Evolutionary conservation across 2,329 filamentous ascomycete species (phyloP), one percentile per base, ranked within the genome.

Genomic region (Gyromitra esculenta): DNA sequence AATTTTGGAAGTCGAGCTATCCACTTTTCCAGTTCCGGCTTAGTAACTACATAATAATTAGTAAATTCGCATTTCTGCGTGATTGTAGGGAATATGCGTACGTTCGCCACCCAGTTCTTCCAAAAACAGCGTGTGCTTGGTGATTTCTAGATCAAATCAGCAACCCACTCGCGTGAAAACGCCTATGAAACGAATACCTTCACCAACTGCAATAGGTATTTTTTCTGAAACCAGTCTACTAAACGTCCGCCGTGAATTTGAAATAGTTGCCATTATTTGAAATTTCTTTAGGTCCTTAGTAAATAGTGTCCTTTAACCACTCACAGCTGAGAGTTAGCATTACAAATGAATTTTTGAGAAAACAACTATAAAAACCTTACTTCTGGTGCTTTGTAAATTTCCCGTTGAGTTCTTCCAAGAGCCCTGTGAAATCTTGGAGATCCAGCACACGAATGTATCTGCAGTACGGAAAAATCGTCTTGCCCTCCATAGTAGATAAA

Each of bases 401-500:
- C 9, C 64, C 50, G 45, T 57, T 57, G 11, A 57, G 64, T 18
- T 68, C 64, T 6, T 68, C 64, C 39, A 68, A 57, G 57, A 57
- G 64, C n/a, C 11, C 48, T 1, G 37, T 68, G 45, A 59, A 56
- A 45, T 68, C 64, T 37, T 59, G 64, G n/a, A 68, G 50, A n/a
- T 68, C 64, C 4, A 57, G 35, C 18, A 68, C 64, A 39, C 64
- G 50, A 35, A 68, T 68, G 39, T 68, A 68, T 57, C 64, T 43
- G 2, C 52, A 68, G 64, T 68, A 68, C 18, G 64, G 50, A 39
- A 68, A 57, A 68, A 57, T 57, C 4, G 50, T 68, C 35, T 68
- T 68, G n/a, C 37, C 52, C 9, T 68, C 18, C 18, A 68, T 68
- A n/a, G 64, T 67, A 57, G 64, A 67, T 39, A 57, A 67, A 15